Conservation (phyloP, 192 early-diverging fungal genomes). For the Lobulomyces angularis region DNA sequence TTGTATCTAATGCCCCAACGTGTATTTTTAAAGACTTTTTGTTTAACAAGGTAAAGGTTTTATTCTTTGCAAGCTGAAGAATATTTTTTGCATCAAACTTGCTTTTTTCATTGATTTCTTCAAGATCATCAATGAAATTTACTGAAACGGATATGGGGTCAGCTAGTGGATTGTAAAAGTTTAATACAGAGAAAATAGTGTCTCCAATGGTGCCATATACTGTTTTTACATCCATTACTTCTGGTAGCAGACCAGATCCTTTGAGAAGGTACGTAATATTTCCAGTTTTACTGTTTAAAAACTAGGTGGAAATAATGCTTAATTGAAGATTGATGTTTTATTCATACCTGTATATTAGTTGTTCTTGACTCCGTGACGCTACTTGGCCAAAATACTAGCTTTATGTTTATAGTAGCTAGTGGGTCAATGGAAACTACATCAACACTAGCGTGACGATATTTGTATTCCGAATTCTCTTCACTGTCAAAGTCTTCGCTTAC, state of each 20-base stretch:
- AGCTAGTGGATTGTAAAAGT: conserved; percentile 28
- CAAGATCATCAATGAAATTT: conserved; percentile 8
- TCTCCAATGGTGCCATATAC: conserved; percentile 17
- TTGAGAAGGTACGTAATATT: conserved; percentile 16
- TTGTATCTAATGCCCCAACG: conserved; percentile 22
- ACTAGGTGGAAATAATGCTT: conserved; percentile 1
- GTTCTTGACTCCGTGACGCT: conserved; percentile 19
- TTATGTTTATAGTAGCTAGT: conserved; percentile 17
- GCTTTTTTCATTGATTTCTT: too few species aligned
- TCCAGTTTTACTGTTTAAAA: conserved; percentile 15
- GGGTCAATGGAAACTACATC: conserved; percentile 10
- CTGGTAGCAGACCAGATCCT: conserved; percentile 23
- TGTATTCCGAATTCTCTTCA: background rate
- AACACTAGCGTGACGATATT: background rate
- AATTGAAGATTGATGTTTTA: background rate
- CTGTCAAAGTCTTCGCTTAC: background rate
- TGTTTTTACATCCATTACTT: conserved; percentile 16
- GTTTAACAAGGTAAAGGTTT: conserved; percentile 22
- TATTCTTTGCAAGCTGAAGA: background rate
- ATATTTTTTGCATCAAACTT: too few species aligned
- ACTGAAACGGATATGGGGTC: conserved; percentile 29
- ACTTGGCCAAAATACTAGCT: conserved; percentile 38
- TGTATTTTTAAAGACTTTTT: conserved; percentile 10
- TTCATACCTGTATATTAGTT: conserved; percentile 1
- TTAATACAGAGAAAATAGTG: conserved; percentile 16